Evolutionary conservation across 2,329 filamentous ascomycete genomes (phyloP).

Genomic region (Macroventuria anomochaeta): DNA sequence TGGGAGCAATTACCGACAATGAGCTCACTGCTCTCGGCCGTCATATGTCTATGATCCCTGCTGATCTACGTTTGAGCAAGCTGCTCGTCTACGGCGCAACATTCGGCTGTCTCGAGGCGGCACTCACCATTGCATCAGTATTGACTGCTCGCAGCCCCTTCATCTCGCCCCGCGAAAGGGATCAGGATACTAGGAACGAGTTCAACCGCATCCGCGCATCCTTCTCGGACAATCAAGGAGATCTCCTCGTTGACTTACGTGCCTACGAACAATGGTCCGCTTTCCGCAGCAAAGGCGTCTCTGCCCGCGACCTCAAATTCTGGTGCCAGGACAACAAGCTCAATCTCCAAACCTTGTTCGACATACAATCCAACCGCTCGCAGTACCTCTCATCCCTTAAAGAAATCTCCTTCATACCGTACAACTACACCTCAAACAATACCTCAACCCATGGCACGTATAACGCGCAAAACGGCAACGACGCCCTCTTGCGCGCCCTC

Average conservation of each 20-base stretch:
- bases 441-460: constrained; percentile 41
- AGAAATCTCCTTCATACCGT: constrained; percentile 79
- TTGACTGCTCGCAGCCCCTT: constrained; percentile 91
- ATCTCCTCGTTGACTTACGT: constrained; percentile 83
- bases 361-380: constrained; percentile 83
- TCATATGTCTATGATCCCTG: constrained; percentile 93
- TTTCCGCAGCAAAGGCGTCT: constrained; percentile 63
- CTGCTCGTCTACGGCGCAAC: constrained; percentile 94
- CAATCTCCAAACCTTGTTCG: constrained; percentile 79
- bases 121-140: constrained; percentile 87
- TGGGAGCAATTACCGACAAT: constrained; percentile 86
- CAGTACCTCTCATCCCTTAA: constrained; percentile 87
- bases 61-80: constrained; percentile 90
- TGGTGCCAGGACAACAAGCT: constrained; percentile 91
- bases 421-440: constrained; percentile 45
- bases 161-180: constrained; percentile 79
- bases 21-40: constrained; percentile 89
- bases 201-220: constrained; percentile 76
- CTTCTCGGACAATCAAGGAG: constrained; percentile 81
- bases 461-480: constrained; percentile 58
- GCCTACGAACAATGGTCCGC: constrained; percentile 84
- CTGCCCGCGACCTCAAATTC: constrained; percentile 67
- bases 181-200: constrained; percentile 81
- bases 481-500: constrained; percentile 55
- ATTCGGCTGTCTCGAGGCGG: constrained; percentile 89